Conservation (phyloP, 208 protist species). For the Acanthamoeba culbertsoni region DNA sequence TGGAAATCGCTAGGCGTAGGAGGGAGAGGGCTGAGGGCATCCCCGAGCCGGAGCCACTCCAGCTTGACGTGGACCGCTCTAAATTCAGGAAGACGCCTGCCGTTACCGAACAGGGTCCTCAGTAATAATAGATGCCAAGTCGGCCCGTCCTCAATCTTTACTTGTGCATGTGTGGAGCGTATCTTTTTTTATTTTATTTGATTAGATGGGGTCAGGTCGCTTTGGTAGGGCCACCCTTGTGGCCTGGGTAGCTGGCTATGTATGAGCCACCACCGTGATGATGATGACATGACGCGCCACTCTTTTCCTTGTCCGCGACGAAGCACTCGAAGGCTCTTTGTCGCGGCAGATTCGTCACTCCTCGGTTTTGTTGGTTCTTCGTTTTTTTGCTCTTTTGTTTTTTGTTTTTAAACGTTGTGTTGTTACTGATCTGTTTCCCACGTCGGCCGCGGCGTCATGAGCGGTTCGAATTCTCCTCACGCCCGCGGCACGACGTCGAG, state of each 20-base stretch:
- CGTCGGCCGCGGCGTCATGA: background rate
- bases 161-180: no score
- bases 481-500: no score
- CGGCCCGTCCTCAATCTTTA: no score
- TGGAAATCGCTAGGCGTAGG: slow-evolving; percentile 12
- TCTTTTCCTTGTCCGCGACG: no score
- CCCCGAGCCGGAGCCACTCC: background rate
- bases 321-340: no score
- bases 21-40: background rate
- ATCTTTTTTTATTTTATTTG: no score
- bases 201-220: no score
- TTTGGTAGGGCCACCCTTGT: no score
- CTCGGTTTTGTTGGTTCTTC: background rate
- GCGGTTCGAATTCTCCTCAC: background rate
- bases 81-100: background rate
- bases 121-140: no score
- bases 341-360: background rate
- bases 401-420: background rate
- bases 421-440: background rate
- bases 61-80: background rate
- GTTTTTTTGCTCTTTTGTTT: background rate
- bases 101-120: background rate
- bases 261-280: no score
- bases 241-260: no score
- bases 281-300: no score